Evolutionary conservation across 345 rosid genomes (phyloP).

Genomic region (Cardamine chenopodiifolia): DNA sequence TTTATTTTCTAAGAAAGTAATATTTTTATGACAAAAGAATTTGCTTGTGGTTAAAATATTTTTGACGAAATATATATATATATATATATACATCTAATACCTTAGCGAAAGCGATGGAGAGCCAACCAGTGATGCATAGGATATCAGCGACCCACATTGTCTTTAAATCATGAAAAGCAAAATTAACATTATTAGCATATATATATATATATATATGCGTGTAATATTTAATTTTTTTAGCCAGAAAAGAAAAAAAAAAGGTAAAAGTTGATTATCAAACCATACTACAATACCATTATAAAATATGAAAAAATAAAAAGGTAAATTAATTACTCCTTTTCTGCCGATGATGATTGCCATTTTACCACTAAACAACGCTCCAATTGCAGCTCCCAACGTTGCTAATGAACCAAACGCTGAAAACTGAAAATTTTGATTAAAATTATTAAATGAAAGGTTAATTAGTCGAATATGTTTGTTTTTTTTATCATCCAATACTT

Average conservation of each 20-base stretch:
- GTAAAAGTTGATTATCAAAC: neutral
- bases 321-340: constrained; percentile 33
- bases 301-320: neutral
- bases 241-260: neutral
- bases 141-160: constrained; percentile 49
- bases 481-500: neutral
- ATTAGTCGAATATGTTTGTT: neutral
- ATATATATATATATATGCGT: neutral
- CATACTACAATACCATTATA: too few relatives aligned
- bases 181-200: neutral
- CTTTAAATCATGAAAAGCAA: constrained; percentile 21
- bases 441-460: neutral
- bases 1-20: neutral
- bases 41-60: neutral
- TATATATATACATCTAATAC: constrained; percentile 23
- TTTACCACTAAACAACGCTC: constrained; percentile 44
- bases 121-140: constrained; percentile 54
- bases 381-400: constrained; percentile 43
- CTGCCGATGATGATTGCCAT: constrained; percentile 43
- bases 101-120: constrained; percentile 55
- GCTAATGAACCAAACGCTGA: constrained; percentile 42
- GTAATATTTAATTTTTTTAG: neutral
- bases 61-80: too few relatives aligned
- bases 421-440: constrained; percentile 14
- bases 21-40: neutral